Conservation (phyloP, 768 basidiomycete species). For the Russula lepida region DNA sequence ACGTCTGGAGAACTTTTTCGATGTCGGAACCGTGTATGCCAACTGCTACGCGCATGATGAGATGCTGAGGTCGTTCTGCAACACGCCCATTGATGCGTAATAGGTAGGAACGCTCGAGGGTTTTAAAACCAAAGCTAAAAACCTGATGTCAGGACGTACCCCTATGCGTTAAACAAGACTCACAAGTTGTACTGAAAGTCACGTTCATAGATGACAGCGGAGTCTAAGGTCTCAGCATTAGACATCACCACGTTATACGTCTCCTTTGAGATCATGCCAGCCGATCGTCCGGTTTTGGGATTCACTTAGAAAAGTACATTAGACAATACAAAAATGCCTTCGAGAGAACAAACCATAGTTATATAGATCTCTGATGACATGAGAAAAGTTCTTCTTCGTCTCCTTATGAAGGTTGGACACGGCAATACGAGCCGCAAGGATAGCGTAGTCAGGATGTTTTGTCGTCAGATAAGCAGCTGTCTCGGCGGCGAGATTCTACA, state of each 20-base stretch:
- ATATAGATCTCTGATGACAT: slow-evolving; percentile 87
- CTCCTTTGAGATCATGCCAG: slow-evolving; percentile 87
- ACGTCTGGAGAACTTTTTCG: slow-evolving; percentile 84
- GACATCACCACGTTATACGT: slow-evolving; percentile 75
- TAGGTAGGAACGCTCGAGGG: slow-evolving; percentile 94
- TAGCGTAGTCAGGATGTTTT: slow-evolving; percentile 94
- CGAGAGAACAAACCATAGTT: slow-evolving; percentile 53
- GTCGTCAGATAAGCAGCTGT: slow-evolving; percentile 97
- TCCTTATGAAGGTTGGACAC: slow-evolving; percentile 99
- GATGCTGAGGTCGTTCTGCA: slow-evolving; percentile 95
- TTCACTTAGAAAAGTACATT: slow-evolving; percentile 48
- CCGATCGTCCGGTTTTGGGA: slow-evolving; percentile 82
- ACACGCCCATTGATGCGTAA: slow-evolving; percentile 90
- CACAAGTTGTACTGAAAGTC: slow-evolving; percentile 97
- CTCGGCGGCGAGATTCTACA: slow-evolving; percentile 89
- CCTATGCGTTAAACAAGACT: slow-evolving; percentile 26
- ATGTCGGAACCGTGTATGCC: slow-evolving; percentile 91
- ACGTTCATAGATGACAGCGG: slow-evolving; percentile 94
- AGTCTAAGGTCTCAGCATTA: slow-evolving; percentile 78
- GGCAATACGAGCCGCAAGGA: slow-evolving; percentile 96
- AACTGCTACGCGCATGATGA: slow-evolving; percentile 99
- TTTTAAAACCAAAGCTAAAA: slow-evolving; percentile 96
- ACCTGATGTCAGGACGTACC: not conserved
- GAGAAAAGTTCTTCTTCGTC: slow-evolving; percentile 94
- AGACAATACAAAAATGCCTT: not conserved